These are phyloP conservation scores for Mikania micrantha DNA, from an alignment of 129 eudicot species.

Conservation along the genomic window DNA sequence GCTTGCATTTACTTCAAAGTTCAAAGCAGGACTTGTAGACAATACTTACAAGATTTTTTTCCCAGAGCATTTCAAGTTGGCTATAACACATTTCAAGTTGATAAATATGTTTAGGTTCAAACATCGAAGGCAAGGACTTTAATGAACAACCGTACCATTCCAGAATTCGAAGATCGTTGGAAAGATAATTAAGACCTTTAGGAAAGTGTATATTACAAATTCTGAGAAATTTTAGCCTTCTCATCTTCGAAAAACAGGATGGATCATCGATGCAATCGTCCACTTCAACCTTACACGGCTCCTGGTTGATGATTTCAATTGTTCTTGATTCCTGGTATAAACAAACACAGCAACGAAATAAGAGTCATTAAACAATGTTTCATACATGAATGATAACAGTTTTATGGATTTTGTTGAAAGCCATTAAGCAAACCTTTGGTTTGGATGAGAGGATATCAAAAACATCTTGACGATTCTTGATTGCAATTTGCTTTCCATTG, in stretches of 20 bases:
- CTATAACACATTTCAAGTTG: slow-evolving; percentile 18
- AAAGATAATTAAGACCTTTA: slow-evolving; percentile 13
- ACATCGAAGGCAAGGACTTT: slow-evolving; percentile 9
- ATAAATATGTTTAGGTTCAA: slow-evolving; percentile 7
- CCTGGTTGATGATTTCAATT: too few species aligned
- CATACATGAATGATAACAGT: background rate
- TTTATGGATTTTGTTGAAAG: background rate
- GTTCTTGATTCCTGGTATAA: too few species aligned
- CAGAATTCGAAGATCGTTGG: slow-evolving; percentile 19
- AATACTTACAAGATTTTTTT: too few species aligned
- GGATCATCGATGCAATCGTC: background rate
- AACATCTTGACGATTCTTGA: background rate
- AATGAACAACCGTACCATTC: too few species aligned
- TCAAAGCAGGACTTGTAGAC: background rate
- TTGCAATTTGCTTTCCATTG: slow-evolving; percentile 5
- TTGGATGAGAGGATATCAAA: slow-evolving; percentile 2
- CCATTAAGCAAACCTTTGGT: background rate
- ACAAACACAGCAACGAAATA: background rate
- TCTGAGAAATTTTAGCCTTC: slow-evolving; percentile 5
- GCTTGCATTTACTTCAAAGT: background rate
- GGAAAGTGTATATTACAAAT: slow-evolving; percentile 9
- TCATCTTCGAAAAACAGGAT: slow-evolving; percentile 11
- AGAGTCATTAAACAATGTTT: background rate
- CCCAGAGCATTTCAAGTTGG: slow-evolving; percentile 15
- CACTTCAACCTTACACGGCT: background rate